phyloP scores from a whole-genome alignment of 2,329 filamentous ascomycete genomes.

The Curvularia sp. region DNA sequence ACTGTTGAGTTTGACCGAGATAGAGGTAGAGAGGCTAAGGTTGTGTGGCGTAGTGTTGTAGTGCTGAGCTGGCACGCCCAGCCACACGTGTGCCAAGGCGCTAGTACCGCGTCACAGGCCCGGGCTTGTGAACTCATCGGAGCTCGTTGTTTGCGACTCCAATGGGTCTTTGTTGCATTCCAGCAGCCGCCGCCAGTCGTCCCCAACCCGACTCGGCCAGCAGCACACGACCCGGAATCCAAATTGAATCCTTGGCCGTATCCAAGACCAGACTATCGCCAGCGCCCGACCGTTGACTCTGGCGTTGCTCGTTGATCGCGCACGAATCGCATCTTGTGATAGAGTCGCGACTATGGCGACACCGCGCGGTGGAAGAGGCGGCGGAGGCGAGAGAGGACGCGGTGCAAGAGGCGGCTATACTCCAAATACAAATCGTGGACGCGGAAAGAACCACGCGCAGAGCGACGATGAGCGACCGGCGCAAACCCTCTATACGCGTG shows the following conservation, averaged over 20 bases:
- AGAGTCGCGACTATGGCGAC: conserved; percentile 40
- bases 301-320: conserved; percentile 14
- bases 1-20: not conserved
- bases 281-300: conserved; percentile 1
- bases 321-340: conserved; percentile 14
- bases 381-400: conserved; percentile 26
- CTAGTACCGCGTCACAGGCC: conserved; percentile 23
- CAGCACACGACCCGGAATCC: conserved; percentile 1
- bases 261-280: conserved; percentile 3
- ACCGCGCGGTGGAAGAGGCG: conserved; percentile 35
- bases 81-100: conserved; percentile 21
- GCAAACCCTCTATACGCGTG: conserved; percentile 19
- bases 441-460: conserved; percentile 27
- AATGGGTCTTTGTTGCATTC: conserved; percentile 29
- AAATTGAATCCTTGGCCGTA: not conserved
- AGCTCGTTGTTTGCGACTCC: conserved; percentile 24
- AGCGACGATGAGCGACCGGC: conserved; percentile 21
- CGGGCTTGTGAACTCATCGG: conserved; percentile 16
- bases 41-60: not conserved
- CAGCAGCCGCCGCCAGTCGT: conserved; percentile 32
- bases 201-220: conserved; percentile 29
- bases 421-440: conserved; percentile 17
- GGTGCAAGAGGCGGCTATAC: conserved; percentile 20
- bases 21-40: too few species aligned
- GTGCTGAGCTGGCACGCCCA: not conserved